Conservation (phyloP, 768 basidiomycete genomes). For the Russula sp. region DNA sequence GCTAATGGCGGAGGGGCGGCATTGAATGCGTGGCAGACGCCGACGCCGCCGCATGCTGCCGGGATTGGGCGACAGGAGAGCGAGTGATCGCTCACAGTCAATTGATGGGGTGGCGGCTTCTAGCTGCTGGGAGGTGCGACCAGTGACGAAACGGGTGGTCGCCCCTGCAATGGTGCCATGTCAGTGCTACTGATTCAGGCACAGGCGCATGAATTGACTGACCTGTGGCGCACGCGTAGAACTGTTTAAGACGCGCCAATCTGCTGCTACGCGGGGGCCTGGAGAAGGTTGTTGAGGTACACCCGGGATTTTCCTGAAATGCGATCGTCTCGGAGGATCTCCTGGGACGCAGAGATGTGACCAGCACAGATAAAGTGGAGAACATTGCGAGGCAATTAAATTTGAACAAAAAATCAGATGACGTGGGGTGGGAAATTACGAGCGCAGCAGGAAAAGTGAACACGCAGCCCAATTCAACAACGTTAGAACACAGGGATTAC, state of each 20-base stretch:
- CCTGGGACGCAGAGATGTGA: conserved; percentile 1
- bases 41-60: background rate
- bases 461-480: background rate
- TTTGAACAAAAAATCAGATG: background rate
- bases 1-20: background rate
- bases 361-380: conserved; percentile 2
- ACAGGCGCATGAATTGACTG: background rate
- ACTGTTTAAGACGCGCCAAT: background rate
- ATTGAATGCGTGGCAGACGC: background rate
- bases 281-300: background rate
- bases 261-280: background rate
- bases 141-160: background rate
- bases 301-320: background rate
- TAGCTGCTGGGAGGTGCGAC: background rate
- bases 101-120: background rate
- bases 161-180: background rate
- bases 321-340: background rate
- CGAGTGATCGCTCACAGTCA: background rate
- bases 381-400: background rate
- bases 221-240: conserved; percentile 5
- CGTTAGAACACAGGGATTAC: background rate
- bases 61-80: background rate
- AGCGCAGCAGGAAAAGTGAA: background rate
- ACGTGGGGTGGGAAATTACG: background rate
- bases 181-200: background rate